Evolutionary conservation across 1,139 yeast genomes (phyloP), one percentile per base, ranked within the genome.

Genomic region (Kodamaea alishanica): DNA sequence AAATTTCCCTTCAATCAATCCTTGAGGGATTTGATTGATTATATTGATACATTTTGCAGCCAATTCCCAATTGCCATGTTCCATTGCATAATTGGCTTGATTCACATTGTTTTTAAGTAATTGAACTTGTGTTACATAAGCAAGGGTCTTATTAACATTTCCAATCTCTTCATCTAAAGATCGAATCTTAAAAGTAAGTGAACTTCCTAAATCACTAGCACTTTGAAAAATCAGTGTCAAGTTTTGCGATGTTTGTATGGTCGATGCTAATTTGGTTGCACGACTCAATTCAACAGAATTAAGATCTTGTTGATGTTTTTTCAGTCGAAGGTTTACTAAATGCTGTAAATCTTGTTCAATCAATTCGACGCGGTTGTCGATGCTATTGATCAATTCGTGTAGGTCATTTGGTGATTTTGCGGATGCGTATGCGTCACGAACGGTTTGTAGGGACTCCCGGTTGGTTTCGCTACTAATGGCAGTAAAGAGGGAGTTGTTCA

Each of bases 141-240:
- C 63, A 24, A 81, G 70, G 0, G 95, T 79, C 34, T 72, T 67
- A 37, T 73, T 63, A n/a, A 90, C 88, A 32, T 85, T 75, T 4
- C 72, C 67, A 46, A 84, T 80, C 52, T 89, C 96, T 37, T 68
- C 67, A 56, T 88, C 96, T 34, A 87, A 67, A 6, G 81, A 62
- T 42, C 84, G 73, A 42, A 88, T 86, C 49, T 82, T 78, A 35
- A 75, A 76, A 1, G 95, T 84, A 39, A 88, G 75, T 12, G 76
- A 66, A 32, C 74, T 68, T 3, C 95, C 92, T 44, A 82, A 68
- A 40, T 74, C 75, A 42, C 84, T 79, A 0, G 95, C 85, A 26
- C 72, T 65, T 6, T 79, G 64, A 44, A 84, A 71, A 26, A 79
- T 65, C 26, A 63, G 60, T 10, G 73, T 69, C 44, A 85, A 62